Conservation (phyloP, 2,329 filamentous ascomycete genomes). For the Xylaria multiplex region DNA sequence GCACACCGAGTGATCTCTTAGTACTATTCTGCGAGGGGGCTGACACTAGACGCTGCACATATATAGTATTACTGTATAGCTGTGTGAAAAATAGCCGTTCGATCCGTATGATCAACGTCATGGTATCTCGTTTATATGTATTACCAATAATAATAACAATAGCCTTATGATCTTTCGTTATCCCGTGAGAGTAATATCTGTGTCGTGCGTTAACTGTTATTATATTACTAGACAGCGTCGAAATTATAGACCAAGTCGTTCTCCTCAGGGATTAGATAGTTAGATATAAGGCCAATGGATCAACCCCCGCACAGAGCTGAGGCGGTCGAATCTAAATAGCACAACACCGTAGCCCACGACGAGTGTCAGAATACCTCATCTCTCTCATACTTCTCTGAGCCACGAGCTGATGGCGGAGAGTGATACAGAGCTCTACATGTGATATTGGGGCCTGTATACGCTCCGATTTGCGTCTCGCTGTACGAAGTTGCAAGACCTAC, state of each 20-base stretch:
- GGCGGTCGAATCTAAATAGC: neutral
- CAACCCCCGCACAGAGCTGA: neutral
- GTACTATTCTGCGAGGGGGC: neutral
- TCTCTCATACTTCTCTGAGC: neutral
- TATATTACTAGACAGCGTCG: conserved; percentile 4
- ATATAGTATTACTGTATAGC: conserved; percentile 7
- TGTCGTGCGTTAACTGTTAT: conserved; percentile 1
- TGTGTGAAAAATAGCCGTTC: neutral
- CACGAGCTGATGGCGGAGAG: neutral
- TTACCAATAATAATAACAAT: conserved; percentile 1
- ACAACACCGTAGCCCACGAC: neutral
- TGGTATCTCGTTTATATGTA: conserved; percentile 8
- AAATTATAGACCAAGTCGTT: neutral
- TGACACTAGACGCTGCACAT: neutral
- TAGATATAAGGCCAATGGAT: neutral
- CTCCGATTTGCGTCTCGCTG: neutral
- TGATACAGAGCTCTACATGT: neutral
- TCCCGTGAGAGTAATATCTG: conserved; percentile 1
- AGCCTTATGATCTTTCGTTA: conserved; percentile 5
- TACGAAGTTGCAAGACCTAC: neutral
- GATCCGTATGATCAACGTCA: neutral
- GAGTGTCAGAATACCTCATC: neutral
- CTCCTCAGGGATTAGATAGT: neutral
- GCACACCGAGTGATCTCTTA: neutral
- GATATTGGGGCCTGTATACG: neutral